Conservation (phyloP, 345 rosid genomes). For the Hibiscus mutabilis region DNA sequence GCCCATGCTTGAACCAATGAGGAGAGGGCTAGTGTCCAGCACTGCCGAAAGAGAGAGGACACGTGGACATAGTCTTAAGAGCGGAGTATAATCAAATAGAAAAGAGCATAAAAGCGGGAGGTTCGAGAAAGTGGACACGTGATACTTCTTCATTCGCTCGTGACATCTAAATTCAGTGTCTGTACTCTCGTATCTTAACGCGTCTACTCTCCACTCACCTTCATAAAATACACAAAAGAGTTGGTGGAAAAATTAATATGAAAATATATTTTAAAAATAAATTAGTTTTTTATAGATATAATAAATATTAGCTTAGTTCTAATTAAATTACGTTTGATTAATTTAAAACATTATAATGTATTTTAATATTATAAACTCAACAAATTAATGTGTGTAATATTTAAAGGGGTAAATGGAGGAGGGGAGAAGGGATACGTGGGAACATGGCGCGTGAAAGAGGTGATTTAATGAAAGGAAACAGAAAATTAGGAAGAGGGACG, state of each 20-base stretch:
- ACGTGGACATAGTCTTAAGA: slow-evolving; percentile 16
- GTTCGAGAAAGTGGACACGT: slow-evolving; percentile 33
- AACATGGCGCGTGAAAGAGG: neutral
- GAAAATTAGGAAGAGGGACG: slow-evolving; percentile 12
- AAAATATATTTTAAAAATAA: no score
- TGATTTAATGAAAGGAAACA: neutral
- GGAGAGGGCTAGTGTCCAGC: slow-evolving; percentile 1
- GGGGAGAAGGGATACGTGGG: neutral
- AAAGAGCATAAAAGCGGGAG: slow-evolving; percentile 3
- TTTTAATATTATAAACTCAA: no score
- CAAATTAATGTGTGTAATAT: no score
- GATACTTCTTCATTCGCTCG: slow-evolving; percentile 8
- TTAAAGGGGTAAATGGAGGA: no score
- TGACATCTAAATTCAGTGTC: no score
- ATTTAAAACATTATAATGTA: no score
- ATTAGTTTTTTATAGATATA: no score
- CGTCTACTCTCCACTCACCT: slow-evolving; percentile 1
- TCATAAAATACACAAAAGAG: neutral
- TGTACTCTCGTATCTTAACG: neutral
- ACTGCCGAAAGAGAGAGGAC: slow-evolving; percentile 16
- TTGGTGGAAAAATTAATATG: no score
- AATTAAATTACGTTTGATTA: no score
- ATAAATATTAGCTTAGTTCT: no score
- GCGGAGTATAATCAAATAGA: neutral
- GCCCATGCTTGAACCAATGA: neutral